Evolutionary conservation across 805 yeast genomes (phyloP).

Genomic region (Lipomyces sp.): DNA sequence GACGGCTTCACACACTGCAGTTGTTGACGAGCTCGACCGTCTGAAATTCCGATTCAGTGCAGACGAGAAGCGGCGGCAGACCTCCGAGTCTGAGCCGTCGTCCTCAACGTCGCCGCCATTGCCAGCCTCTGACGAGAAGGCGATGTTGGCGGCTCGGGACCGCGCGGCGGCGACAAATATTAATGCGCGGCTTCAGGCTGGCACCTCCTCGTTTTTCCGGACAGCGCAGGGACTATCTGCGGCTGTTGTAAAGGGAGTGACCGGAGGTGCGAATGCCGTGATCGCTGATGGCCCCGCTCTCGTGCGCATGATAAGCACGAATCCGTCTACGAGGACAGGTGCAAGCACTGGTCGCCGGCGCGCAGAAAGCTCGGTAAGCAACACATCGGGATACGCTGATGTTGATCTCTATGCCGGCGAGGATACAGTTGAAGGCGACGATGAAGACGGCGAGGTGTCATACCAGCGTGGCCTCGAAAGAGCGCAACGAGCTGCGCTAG

Average conservation of each 20-base stretch:
- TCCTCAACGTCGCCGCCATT: not conserved
- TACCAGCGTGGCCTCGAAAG: conserved; percentile 11
- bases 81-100: not conserved
- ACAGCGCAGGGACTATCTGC: conserved; percentile 28
- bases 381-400: conserved; percentile 15
- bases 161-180: conserved; percentile 6
- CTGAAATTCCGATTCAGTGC: conserved; percentile 18
- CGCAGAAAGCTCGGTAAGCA: conserved; percentile 5
- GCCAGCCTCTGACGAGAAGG: conserved; percentile 1
- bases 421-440: conserved; percentile 10
- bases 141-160: not conserved
- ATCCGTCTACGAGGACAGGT: not conserved
- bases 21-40: conserved; percentile 12
- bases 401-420: conserved; percentile 25
- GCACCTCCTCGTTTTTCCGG: conserved; percentile 17
- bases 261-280: conserved; percentile 26
- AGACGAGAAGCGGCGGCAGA: conserved; percentile 21
- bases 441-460: conserved; percentile 13
- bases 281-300: conserved; percentile 12
- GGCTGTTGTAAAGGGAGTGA: conserved; percentile 27
- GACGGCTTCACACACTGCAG: conserved; percentile 12
- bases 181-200: conserved; percentile 19
- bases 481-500: conserved; percentile 3
- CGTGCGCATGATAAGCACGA: not conserved
- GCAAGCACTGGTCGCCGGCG: not conserved